These are phyloP conservation scores for Dactylellina cionopaga DNA, from an alignment of 2,329 filamentous ascomycete genomes.

Conservation along the genomic window DNA sequence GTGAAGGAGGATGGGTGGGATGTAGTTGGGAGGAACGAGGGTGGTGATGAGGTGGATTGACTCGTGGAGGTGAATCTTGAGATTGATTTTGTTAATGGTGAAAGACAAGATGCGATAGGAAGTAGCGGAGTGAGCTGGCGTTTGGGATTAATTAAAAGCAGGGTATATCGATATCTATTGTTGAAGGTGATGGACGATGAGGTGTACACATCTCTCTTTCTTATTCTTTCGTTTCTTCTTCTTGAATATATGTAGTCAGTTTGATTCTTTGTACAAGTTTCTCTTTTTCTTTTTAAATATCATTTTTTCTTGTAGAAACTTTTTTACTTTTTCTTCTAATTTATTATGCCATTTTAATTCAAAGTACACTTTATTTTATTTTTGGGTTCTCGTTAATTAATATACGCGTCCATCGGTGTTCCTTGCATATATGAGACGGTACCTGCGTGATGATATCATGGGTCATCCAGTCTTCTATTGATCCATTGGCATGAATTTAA, in stretches of 20 bases:
- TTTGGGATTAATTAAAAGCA: constrained; percentile 17
- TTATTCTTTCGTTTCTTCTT: not conserved
- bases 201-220: not conserved
- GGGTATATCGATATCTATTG: not conserved
- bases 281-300: constrained; percentile 8
- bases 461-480: not conserved
- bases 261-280: constrained; percentile 5
- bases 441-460: constrained; percentile 1
- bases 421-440: not conserved
- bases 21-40: constrained; percentile 38
- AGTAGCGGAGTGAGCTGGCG: not conserved
- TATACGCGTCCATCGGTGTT: not conserved
- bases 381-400: no score
- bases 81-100: no score
- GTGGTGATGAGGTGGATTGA: constrained; percentile 10
- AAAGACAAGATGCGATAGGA: not conserved
- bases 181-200: constrained; percentile 2
- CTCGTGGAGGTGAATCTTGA: no score
- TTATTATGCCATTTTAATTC: not conserved
- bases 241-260: not conserved
- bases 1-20: constrained; percentile 47
- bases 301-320: constrained; percentile 15
- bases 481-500: no score
- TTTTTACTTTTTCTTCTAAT: constrained; percentile 6
- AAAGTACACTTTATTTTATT: no score